Conservation (phyloP, 2,329 filamentous ascomycete genomes). For the Ceratocystis destructans region DNA sequence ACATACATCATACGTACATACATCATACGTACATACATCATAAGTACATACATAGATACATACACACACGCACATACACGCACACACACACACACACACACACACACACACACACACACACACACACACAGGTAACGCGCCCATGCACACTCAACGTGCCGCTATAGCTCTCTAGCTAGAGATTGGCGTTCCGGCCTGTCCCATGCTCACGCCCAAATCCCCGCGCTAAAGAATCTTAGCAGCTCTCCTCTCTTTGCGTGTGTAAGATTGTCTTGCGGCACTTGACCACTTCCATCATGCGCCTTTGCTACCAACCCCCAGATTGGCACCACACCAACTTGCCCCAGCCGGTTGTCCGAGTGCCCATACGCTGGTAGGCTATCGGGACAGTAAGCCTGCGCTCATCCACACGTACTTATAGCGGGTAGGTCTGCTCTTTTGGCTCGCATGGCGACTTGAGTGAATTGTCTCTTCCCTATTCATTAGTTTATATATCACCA, state of each 20-base stretch:
- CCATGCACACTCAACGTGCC: not conserved
- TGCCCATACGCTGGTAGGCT: not conserved
- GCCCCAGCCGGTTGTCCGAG: slow-evolving; percentile 6
- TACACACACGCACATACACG: not conserved
- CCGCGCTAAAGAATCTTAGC: not conserved
- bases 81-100: not conserved
- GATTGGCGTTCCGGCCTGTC: not conserved
- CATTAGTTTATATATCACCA: not conserved
- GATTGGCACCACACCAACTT: slow-evolving; percentile 3
- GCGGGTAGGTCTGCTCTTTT: not conserved
- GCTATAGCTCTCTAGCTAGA: not conserved
- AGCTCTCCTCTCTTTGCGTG: not conserved
- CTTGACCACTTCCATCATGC: not conserved
- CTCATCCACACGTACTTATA: not conserved
- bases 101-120: not conserved
- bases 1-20: not conserved
- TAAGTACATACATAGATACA: not conserved
- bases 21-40: not conserved
- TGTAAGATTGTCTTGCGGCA: slow-evolving; percentile 1
- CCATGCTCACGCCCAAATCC: not conserved
- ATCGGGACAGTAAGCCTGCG: not conserved
- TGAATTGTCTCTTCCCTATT: not conserved
- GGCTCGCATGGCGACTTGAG: not conserved
- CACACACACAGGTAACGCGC: not conserved
- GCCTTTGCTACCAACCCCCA: not conserved